A percentile compares a stretch with the other conserved stretches of the same genome.
Conservation (phyloP, 139 green algal genomes). For the Chlorella sp. region DNA sequence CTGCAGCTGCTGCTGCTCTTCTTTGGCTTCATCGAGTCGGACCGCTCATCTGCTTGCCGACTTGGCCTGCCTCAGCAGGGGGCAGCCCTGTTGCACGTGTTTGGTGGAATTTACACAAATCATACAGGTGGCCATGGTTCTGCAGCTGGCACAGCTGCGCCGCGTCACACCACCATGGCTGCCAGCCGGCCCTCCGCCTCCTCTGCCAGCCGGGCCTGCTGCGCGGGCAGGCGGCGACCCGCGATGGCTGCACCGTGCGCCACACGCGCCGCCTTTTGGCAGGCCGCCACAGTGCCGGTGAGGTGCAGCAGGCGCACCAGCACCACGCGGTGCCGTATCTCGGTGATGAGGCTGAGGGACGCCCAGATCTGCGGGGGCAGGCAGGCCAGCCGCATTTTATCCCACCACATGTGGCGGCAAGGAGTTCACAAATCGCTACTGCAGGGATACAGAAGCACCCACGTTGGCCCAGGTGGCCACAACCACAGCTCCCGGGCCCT, state of each 20-base stretch:
- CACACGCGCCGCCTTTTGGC: not conserved
- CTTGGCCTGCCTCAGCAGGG: too few species aligned
- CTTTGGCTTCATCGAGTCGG: too few species aligned
- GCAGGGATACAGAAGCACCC: not conserved
- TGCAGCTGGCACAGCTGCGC: not conserved
- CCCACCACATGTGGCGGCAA: not conserved
- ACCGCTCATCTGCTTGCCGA: too few species aligned
- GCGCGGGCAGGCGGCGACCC: not conserved
- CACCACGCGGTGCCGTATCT: constrained; percentile 45
- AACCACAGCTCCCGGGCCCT: not conserved
- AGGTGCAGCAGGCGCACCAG: constrained; percentile 40
- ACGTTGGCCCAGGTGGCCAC: too few species aligned
- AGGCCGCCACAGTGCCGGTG: constrained; percentile 42
- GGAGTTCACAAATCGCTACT: not conserved
- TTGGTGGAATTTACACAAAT: too few species aligned
- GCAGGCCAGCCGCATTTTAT: not conserved
- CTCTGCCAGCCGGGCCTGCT: constrained; percentile 13
- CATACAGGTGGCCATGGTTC: too few species aligned
- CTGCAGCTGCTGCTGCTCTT: too few species aligned
- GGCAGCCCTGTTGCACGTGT: too few species aligned
- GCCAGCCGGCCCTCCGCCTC: constrained; percentile 20
- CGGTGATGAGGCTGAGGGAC: constrained; percentile 38
- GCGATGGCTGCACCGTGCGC: not conserved
- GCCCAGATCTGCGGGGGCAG: constrained; percentile 44
- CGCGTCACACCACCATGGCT: constrained; percentile 28